phyloP scores from a whole-genome alignment of 2,329 filamentous ascomycete genomes.

The Trichoderma sp. region DNA sequence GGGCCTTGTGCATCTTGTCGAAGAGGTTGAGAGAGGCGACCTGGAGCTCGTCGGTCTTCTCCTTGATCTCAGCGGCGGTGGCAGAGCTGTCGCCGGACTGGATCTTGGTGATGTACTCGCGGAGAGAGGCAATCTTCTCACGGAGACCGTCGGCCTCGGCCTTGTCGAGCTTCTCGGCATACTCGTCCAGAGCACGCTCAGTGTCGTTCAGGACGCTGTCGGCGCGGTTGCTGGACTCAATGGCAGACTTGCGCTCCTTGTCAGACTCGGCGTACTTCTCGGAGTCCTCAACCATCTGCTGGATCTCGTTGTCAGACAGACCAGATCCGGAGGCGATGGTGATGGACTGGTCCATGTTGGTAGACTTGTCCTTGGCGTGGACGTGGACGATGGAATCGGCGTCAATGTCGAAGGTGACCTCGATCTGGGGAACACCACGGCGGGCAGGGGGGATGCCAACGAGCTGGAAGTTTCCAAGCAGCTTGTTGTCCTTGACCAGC shows the following conservation, averaged over 20 bases:
- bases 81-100: conserved; percentile 87
- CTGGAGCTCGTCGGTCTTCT: conserved; percentile 98
- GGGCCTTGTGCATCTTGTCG: conserved; percentile 99
- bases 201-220: conserved; percentile 97
- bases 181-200: conserved; percentile 97
- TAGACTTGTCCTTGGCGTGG: conserved; percentile 98
- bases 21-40: conserved; percentile 94
- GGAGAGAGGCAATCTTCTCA: conserved; percentile 86
- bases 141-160: conserved; percentile 87
- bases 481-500: conserved; percentile 97
- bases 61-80: conserved; percentile 92
- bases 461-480: conserved; percentile 98
- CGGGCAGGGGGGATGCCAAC: conserved; percentile 95
- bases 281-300: conserved; percentile 96
- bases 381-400: conserved; percentile 98
- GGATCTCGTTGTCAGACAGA: conserved; percentile 91
- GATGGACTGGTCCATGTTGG: conserved; percentile 99
- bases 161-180: conserved; percentile 96
- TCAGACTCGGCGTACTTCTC: conserved; percentile 95
- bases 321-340: conserved; percentile 97
- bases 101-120: conserved; percentile 91
- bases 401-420: conserved; percentile 99
- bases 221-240: conserved; percentile 95
- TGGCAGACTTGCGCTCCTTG: conserved; percentile 94
- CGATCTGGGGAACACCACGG: conserved; percentile 93